Evolutionary conservation across 192 early-diverging fungal genomes (phyloP), one percentile per base, ranked within the genome.

Genomic region (Coemansia aciculifera): DNA sequence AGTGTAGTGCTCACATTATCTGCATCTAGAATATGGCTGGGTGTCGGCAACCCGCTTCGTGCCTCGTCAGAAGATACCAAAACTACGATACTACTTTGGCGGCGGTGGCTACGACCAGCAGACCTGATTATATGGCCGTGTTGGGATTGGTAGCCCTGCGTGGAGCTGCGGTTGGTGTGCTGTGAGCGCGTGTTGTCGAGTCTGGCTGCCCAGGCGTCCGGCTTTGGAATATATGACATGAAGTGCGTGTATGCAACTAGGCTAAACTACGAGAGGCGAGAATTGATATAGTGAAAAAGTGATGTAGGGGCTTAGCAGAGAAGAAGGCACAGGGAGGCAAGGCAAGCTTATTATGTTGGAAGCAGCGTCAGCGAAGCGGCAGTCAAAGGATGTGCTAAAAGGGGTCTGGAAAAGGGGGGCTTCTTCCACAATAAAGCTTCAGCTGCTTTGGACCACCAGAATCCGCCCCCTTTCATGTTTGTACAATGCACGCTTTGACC

Each of bases 221-320:
- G 64, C 40, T 69, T 62, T 63, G 74, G 74, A 21, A 70, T 76
- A 56, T 76, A 76, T 19, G 64, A 56, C 74, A 76, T 70, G 40
- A 51, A 12, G 15, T 12, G 31, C 37, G 4, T 15, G 43, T 65
- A 29, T 65, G 63, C 62, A 63, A 29, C 40, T 61, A 37, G n/a
- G 23, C 40, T 48, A 29, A 64, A 46, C 43, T 48, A 43, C 39
- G 39, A 62, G 36, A 34, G 48, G 9, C 19, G 27, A 51, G 6
- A 51, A 51, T 17, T 57, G 29, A 13, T 17, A 57, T 15, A 32
- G 29, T 7, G 29, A 17, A 43, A 44, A 46, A 6, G 6, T 32
- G 39, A 29, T 31, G 43, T 31, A 43, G 7, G 29, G 11, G 21
- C 24, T 46, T 46, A 62, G 36, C 43, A 64, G 63, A 64, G 27